Base-by-base conservation (phyloP, 768 basidiomycete genomes). In the Kwoniella shandongensis region DNA sequence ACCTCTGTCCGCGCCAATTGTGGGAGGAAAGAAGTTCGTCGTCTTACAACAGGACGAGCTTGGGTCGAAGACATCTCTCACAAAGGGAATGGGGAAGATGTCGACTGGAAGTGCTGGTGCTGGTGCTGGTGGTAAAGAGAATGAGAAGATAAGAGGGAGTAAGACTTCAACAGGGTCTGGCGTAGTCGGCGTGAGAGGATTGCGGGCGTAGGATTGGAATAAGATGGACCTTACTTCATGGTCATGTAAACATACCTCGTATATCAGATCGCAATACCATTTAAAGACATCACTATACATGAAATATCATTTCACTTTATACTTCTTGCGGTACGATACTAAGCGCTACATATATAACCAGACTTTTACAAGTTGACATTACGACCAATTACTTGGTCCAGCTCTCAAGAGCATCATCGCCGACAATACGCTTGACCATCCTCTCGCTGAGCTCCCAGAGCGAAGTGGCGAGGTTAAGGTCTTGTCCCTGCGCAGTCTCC, bases 361-460 rank as follows among this genome's bases (percentile, higher is more conserved):
- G 32, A 32, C 32, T 6, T 13, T 32, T n/a, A n/a, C n/a, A 32
- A 32, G 32, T 32, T 32, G 32, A 32, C 32, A 6, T n/a, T n/a
- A n/a, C n/a, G n/a, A n/a, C n/a, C n/a, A n/a, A n/a, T 22, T 54
- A 58, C 26, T 49, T 50, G 38, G 18, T 35, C 72, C 69, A 72
- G 20, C 48, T 47, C 23, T 51, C 36, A 20, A 70, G 44, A 4
- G 69, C 70, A 18, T 72, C 73, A 12, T 63, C 53, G 8, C 73
- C 70, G 1, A 70, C 40, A 32, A 61, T 66, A 18, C 63, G 52
- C 59, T 66, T 71, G 36, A 70, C 59, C 57, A 72, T 59, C 54
- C 67, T 51, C 54, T 70, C 65, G 42, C 61, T 65, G 17, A 75
- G 64, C 44, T 69, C 67, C 70, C 70, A 75, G 3, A 75, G 62